Evolutionary conservation across 352 stramenopile species (phyloP).

Genomic region (Pythium graminicola): DNA sequence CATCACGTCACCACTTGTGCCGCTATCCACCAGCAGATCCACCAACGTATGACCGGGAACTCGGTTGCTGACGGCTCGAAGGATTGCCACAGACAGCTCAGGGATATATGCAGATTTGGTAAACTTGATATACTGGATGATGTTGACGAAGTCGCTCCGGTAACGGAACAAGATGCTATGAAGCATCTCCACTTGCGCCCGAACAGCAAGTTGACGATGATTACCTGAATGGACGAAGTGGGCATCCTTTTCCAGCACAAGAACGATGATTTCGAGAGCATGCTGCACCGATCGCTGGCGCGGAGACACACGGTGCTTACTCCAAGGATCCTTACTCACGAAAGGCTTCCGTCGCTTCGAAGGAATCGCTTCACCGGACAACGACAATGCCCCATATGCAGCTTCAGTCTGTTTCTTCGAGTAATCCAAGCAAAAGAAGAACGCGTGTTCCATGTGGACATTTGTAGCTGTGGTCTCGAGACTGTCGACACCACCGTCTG

Average conservation of each 20-base stretch:
- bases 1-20: slow-evolving; percentile 57
- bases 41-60: slow-evolving; percentile 56
- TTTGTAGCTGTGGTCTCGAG: slow-evolving; percentile 66
- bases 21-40: slow-evolving; percentile 62
- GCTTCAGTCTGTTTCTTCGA: slow-evolving; percentile 66
- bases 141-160: slow-evolving; percentile 65
- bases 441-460: slow-evolving; percentile 68
- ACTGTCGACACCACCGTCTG: slow-evolving; percentile 63
- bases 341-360: slow-evolving; percentile 22
- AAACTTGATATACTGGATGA: slow-evolving; percentile 83
- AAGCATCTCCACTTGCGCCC: slow-evolving; percentile 68
- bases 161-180: slow-evolving; percentile 69
- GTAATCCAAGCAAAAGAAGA: slow-evolving; percentile 79
- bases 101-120: slow-evolving; percentile 67
- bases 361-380: slow-evolving; percentile 34
- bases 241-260: slow-evolving; percentile 64
- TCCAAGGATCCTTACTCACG: slow-evolving; percentile 15
- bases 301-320: slow-evolving; percentile 18
- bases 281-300: slow-evolving; percentile 70
- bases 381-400: slow-evolving; percentile 60
- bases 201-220: slow-evolving; percentile 47
- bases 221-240: slow-evolving; percentile 58
- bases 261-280: slow-evolving; percentile 67
- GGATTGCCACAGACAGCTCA: slow-evolving; percentile 57
- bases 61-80: slow-evolving; percentile 60